Evolutionary conservation across 768 basidiomycete species (phyloP).

Genomic region (Naganishia antarctica): DNA sequence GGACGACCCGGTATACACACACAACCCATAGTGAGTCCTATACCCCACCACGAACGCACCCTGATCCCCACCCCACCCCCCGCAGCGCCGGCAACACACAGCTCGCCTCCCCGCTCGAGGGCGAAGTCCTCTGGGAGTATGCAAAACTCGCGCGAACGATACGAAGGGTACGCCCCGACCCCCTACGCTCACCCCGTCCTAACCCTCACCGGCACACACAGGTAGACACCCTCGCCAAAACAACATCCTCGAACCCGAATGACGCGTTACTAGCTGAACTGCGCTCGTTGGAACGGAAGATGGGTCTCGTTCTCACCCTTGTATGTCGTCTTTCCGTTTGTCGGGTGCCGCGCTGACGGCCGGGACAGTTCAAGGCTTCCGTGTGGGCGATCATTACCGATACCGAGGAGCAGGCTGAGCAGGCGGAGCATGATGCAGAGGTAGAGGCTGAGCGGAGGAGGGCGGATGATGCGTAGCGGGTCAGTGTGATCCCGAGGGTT

Average conservation of each 20-base stretch:
- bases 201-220: conserved; percentile 2
- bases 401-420: conserved; percentile 44
- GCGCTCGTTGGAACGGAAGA: conserved; percentile 80
- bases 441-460: too few relatives aligned
- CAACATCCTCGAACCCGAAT: conserved; percentile 70
- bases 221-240: conserved; percentile 55
- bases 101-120: conserved; percentile 61
- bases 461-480: too few relatives aligned
- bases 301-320: conserved; percentile 89
- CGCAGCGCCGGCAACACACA: conserved; percentile 59
- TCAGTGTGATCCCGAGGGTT: too few relatives aligned
- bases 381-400: conserved; percentile 80
- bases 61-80: too few relatives aligned
- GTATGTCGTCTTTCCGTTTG: conserved; percentile 53
- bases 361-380: conserved; percentile 79
- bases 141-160: conserved; percentile 77
- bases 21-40: conserved; percentile 15
- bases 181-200: not conserved
- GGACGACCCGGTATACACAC: conserved; percentile 20
- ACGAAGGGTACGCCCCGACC: conserved; percentile 59
- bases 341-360: not conserved
- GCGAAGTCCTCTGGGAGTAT: conserved; percentile 86
- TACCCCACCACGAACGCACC: not conserved
- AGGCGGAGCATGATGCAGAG: not conserved
- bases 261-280: conserved; percentile 69